phyloP scores from a whole-genome alignment of 2,329 filamentous ascomycete genomes.

The Aspergillus bombycis region DNA sequence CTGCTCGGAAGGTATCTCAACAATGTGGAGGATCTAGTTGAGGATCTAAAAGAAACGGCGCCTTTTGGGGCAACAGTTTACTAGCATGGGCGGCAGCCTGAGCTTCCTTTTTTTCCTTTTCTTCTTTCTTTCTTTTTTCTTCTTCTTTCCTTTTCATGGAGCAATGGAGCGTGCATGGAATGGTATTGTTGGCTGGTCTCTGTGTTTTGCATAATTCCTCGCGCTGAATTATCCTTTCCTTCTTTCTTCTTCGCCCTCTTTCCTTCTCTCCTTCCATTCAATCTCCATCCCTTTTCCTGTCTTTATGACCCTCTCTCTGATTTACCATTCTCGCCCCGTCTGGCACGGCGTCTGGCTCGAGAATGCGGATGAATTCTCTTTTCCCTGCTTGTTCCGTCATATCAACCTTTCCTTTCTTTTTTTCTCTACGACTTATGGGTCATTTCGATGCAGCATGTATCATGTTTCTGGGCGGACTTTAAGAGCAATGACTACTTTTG shows the following conservation, averaged over 20 bases:
- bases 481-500: constrained; percentile 6
- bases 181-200: constrained; percentile 23
- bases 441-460: constrained; percentile 28
- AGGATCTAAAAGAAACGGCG: constrained; percentile 77
- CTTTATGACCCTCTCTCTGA: constrained; percentile 7
- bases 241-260: constrained; percentile 14
- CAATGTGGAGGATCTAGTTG: constrained; percentile 82
- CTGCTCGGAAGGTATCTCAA: constrained; percentile 76
- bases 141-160: constrained; percentile 22
- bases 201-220: constrained; percentile 14
- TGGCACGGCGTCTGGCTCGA: constrained; percentile 20
- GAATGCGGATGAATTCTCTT: constrained; percentile 8
- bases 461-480: constrained; percentile 22
- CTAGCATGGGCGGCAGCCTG: constrained; percentile 24
- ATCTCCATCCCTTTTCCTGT: constrained; percentile 11
- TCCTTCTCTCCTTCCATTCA: constrained; percentile 16
- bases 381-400: constrained; percentile 13
- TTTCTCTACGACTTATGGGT: constrained; percentile 18
- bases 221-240: constrained; percentile 11
- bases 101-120: constrained; percentile 13
- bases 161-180: constrained; percentile 25
- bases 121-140: constrained; percentile 13
- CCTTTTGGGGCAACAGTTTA: constrained; percentile 65
- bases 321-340: constrained; percentile 18
- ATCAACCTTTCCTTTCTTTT: constrained; percentile 14